phyloP scores from a whole-genome alignment of 345 rosid genomes.

The Trapa incisa region DNA sequence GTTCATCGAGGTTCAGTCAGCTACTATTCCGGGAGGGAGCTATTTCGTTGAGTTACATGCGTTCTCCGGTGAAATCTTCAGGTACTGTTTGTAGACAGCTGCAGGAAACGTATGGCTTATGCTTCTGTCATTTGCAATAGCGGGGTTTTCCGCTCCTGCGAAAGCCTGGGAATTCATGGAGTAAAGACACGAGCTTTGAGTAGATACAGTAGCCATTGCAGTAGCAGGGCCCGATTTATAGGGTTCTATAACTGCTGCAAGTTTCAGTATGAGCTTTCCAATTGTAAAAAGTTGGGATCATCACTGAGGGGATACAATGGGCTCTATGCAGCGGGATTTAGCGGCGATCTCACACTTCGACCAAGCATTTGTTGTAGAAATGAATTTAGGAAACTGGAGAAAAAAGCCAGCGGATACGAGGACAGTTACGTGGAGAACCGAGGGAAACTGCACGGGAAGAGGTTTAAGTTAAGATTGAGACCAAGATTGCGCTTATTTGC shows the following conservation, averaged over 20 bases:
- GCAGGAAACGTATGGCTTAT: slow-evolving; percentile 33
- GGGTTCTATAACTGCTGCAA: slow-evolving; percentile 14
- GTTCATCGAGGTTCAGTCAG: not conserved
- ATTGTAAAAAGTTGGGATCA: slow-evolving; percentile 23
- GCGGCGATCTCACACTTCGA: slow-evolving; percentile 20
- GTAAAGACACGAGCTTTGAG: slow-evolving; percentile 19
- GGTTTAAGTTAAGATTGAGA: slow-evolving; percentile 49
- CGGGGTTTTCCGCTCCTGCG: slow-evolving; percentile 26
- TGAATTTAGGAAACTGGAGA: slow-evolving; percentile 25
- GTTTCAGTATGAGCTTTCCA: slow-evolving; percentile 19
- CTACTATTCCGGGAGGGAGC: not conserved
- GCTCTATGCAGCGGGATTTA: slow-evolving; percentile 18
- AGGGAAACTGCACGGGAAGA: slow-evolving; percentile 21
- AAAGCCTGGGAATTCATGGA: slow-evolving; percentile 13
- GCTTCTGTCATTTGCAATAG: slow-evolving; percentile 40
- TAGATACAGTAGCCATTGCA: slow-evolving; percentile 15
- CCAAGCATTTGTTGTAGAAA: slow-evolving; percentile 27
- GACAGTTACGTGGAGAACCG: slow-evolving; percentile 17
- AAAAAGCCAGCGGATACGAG: slow-evolving; percentile 23
- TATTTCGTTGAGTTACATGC: not conserved
- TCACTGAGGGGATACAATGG: slow-evolving; percentile 16
- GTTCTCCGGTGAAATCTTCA: not conserved
- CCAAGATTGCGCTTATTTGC: slow-evolving; percentile 55
- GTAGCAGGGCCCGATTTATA: slow-evolving; percentile 12
- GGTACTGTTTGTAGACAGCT: not conserved